These are phyloP conservation scores for Loxodes magnus DNA, from an alignment of 73 alveolate species.

Conservation along the genomic window DNA sequence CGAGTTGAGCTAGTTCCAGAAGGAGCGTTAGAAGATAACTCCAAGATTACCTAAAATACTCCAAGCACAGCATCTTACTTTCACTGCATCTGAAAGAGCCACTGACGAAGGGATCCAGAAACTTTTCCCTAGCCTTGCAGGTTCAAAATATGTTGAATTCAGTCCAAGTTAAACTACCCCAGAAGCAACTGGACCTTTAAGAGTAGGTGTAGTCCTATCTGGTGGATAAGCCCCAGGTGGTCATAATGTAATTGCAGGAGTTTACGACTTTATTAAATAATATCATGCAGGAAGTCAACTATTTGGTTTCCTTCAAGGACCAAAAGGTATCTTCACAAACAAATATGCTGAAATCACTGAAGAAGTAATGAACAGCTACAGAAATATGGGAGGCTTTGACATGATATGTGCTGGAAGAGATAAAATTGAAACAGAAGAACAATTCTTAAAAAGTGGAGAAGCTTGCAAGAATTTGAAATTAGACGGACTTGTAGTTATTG, in stretches of 20 bases:
- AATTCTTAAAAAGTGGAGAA: conserved; percentile 26
- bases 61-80: background rate
- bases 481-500: conserved; percentile 94
- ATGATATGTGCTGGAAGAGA: conserved; percentile 92
- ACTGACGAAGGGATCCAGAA: conserved; percentile 23
- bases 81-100: too few relatives aligned
- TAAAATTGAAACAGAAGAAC: conserved; percentile 30
- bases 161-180: conserved; percentile 11
- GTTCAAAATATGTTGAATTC: conserved; percentile 14
- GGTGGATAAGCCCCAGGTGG: conserved; percentile 99
- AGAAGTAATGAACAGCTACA: conserved; percentile 81
- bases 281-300: conserved; percentile 68
- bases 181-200: conserved; percentile 20
- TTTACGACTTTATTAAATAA: conserved; percentile 73
- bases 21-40: background rate
- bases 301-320: conserved; percentile 92
- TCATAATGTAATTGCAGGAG: conserved; percentile 95
- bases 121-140: conserved; percentile 26
- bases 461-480: conserved; percentile 55
- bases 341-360: conserved; percentile 74
- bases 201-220: conserved; percentile 38
- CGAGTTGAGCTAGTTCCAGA: background rate
- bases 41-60: background rate
- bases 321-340: conserved; percentile 87
- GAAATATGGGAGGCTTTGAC: conserved; percentile 98